Base-by-base conservation (phyloP, 1,284 basidiomycete genomes). In the Sporisorium sorghi region DNA sequence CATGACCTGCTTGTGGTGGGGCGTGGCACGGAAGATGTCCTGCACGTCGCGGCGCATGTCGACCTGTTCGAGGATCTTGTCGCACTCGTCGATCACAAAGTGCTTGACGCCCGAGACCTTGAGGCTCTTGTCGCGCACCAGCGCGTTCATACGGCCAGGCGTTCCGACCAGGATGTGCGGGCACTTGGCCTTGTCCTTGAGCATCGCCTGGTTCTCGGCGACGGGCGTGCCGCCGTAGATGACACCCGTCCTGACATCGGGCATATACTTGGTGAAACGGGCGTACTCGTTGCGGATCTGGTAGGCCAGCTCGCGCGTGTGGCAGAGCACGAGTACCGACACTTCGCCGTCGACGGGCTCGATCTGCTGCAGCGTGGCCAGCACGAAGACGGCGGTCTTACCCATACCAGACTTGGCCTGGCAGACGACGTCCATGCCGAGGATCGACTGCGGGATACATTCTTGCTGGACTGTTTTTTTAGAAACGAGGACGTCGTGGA, bases 31-130 rank as follows among this genome's bases (percentile, higher is more conserved):
- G 90, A 99, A 99, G 83, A 99, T 98, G 87, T 99, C 97, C 90
- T 99, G 97, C 71, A 99, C 96, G 86, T 99, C 97, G 82, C 97
- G 93, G 86, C 97, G 96, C 97, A 99, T 99, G 91, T 99, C 96
- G 88, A 99, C 94, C 90, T 95, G 92, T 90, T 99, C 97, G 85
- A 99, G 91, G 93, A 99, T 98, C 90, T 99, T 99, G 90, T 99
- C 97, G 89, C 97, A 99, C 88, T 99, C 97, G 89, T 99, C 97
- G 85, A 99, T 89, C 70, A 97, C 95, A 87, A 99, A 99, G 88
- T 98, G 95, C 88, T 84, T 84, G 64, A 84, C 83, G 24, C 81
- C 82, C 19, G 74, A 73, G 9, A 69, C 77, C 74, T 84, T 84
- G 47, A 84, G 73, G 35, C 57, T 67, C 76, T 83, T 83, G 67